Evolutionary conservation across 768 basidiomycete species (phyloP).

Genomic region (Boletales sp.): DNA sequence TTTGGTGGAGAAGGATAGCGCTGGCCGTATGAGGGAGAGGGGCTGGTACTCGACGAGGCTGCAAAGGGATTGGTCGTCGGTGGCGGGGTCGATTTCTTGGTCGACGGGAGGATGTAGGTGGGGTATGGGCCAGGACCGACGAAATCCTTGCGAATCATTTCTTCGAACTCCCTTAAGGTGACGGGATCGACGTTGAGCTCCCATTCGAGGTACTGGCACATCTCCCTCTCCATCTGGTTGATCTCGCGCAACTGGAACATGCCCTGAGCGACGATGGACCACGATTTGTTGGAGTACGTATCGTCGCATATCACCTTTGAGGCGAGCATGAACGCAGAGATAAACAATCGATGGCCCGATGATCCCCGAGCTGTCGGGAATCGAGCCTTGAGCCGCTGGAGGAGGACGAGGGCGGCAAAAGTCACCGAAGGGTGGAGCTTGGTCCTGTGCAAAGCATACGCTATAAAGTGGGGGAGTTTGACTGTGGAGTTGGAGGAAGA

Average conservation of each 20-base stretch:
- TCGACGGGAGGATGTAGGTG: slow-evolving; percentile 56
- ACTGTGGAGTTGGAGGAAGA: slow-evolving; percentile 28
- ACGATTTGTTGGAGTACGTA: slow-evolving; percentile 90
- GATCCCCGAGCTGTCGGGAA: slow-evolving; percentile 77
- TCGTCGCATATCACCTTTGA: slow-evolving; percentile 89
- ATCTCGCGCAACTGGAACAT: slow-evolving; percentile 77
- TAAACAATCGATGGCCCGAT: slow-evolving; percentile 67
- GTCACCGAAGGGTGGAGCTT: slow-evolving; percentile 54
- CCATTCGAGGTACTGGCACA: slow-evolving; percentile 91
- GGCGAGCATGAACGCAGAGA: slow-evolving; percentile 72
- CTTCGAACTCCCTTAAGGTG: slow-evolving; percentile 59
- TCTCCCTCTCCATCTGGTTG: slow-evolving; percentile 80
- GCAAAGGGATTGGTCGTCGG: slow-evolving; percentile 31
- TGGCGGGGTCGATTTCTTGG: slow-evolving; percentile 54
- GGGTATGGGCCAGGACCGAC: slow-evolving; percentile 55
- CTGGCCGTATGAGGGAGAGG: slow-evolving; percentile 27
- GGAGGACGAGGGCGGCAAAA: slow-evolving; percentile 40
- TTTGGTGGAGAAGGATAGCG: slow-evolving; percentile 32
- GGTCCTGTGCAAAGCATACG: slow-evolving; percentile 66
- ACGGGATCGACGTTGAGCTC: slow-evolving; percentile 71
- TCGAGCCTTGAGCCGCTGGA: slow-evolving; percentile 64
- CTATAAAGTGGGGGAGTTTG: slow-evolving; percentile 57
- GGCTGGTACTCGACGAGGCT: slow-evolving; percentile 27
- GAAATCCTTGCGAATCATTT: slow-evolving; percentile 59
- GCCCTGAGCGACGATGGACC: slow-evolving; percentile 86